Evolutionary conservation across 495 filamentous ascomycete species (phyloP).

Genomic region (Emericellopsis terricola): DNA sequence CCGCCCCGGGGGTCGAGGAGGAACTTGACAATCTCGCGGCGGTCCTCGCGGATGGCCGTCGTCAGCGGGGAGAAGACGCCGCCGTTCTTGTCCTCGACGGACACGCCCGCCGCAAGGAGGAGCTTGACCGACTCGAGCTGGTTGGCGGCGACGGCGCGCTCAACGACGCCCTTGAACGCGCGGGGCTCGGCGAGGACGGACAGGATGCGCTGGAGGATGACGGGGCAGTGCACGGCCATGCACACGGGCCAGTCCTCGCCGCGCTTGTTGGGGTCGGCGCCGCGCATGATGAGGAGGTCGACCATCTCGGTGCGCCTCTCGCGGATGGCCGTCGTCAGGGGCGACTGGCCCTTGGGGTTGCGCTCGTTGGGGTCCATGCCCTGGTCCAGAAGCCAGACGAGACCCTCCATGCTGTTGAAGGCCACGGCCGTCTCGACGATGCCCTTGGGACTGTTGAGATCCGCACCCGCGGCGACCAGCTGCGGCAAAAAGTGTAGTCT

Average conservation of each 20-base stretch:
- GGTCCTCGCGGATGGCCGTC: slow-evolving; percentile 33
- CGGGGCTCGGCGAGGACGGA: slow-evolving; percentile 22
- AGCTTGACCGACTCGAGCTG: slow-evolving; percentile 23
- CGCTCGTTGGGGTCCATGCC: slow-evolving; percentile 31
- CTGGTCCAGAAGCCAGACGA: slow-evolving; percentile 27
- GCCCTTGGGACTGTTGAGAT: slow-evolving; percentile 30
- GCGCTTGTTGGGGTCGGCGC: slow-evolving; percentile 31
- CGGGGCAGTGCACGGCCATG: slow-evolving; percentile 30
- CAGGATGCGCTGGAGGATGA: slow-evolving; percentile 26
- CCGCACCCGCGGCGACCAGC: slow-evolving; percentile 30
- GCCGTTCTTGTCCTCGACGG: slow-evolving; percentile 36
- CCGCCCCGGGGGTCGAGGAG: slow-evolving; percentile 24
- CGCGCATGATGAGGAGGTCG: slow-evolving; percentile 26
- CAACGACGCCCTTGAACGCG: slow-evolving; percentile 34
- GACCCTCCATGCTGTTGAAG: slow-evolving; percentile 26
- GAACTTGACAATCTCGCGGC: slow-evolving; percentile 27
- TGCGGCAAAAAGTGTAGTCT: slow-evolving; percentile 28
- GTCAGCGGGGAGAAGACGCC: slow-evolving; percentile 37
- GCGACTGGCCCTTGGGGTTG: slow-evolving; percentile 20
- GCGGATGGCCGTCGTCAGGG: slow-evolving; percentile 35
- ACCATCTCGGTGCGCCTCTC: slow-evolving; percentile 26
- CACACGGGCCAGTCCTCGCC: slow-evolving; percentile 37
- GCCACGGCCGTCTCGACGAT: slow-evolving; percentile 36
- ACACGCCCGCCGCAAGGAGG: slow-evolving; percentile 27
- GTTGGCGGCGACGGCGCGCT: slow-evolving; percentile 34